These are phyloP conservation scores for Pachyrhizus erosus DNA, from an alignment of 306 rosid genomes.

Conservation along the genomic window DNA sequence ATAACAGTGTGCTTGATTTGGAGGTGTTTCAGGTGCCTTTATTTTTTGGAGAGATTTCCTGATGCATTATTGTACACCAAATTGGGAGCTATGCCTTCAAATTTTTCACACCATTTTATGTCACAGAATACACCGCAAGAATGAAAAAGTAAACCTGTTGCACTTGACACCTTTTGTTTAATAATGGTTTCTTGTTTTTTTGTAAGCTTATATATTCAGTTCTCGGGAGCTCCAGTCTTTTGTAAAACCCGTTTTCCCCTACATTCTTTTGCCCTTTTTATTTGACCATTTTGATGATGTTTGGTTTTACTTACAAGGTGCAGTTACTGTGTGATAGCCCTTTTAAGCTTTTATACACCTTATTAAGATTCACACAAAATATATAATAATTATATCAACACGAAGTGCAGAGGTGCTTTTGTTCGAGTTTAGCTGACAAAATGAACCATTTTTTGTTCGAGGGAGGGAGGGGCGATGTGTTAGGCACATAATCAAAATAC, in stretches of 20 bases:
- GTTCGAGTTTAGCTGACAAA: not conserved
- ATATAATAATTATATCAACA: not conserved
- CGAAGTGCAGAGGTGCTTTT: not conserved
- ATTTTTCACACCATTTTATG: not conserved
- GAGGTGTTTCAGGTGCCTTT: constrained; percentile 17
- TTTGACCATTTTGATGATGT: constrained; percentile 27
- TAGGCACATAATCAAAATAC: not conserved
- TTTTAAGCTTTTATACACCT: not conserved
- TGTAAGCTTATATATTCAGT: not conserved
- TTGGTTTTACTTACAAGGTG: not conserved
- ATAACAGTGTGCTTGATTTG: constrained; percentile 24
- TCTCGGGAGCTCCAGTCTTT: not conserved
- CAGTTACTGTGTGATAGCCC: not conserved
- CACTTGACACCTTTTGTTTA: not conserved
- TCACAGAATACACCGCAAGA: not conserved
- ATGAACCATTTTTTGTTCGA: too few relatives aligned
- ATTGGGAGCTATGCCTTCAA: constrained; percentile 9
- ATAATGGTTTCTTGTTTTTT: not conserved
- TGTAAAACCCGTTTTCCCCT: not conserved
- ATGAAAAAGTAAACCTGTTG: not conserved
- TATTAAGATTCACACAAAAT: not conserved
- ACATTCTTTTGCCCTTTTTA: not conserved
- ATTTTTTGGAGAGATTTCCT: not conserved
- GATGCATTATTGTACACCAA: constrained; percentile 16
- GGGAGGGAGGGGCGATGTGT: too few relatives aligned